A percentile compares a stretch with the other conserved stretches of the same genome.
Evolutionary conservation across 306 rosid species (phyloP).

Genomic region (Cucumis melo): DNA sequence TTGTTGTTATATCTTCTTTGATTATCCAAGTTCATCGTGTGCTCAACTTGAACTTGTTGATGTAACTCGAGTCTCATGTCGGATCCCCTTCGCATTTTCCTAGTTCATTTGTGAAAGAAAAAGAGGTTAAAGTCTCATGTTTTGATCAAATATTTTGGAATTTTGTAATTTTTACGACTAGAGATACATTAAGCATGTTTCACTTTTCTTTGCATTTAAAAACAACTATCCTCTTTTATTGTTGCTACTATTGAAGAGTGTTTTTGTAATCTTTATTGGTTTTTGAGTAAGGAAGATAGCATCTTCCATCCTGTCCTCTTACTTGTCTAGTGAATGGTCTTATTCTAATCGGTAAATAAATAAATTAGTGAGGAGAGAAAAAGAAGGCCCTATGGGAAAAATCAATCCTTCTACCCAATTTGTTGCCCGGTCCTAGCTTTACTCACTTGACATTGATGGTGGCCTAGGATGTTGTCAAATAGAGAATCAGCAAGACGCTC

Average conservation of each 20-base stretch:
- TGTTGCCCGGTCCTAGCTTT: constrained; percentile 8
- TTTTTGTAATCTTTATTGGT: not conserved
- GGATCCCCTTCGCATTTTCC: not conserved
- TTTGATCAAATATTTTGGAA: not conserved
- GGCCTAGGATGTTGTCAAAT: constrained; percentile 47
- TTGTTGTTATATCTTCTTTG: not conserved
- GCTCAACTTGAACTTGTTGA: not conserved
- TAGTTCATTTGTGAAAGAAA: not conserved
- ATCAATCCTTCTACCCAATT: constrained; percentile 5
- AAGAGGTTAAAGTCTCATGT: not conserved
- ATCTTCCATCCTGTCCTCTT: not conserved
- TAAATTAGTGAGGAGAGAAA: not conserved
- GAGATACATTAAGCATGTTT: not conserved
- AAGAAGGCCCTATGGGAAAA: not conserved
- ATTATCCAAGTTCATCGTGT: not conserved
- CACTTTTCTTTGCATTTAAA: not conserved
- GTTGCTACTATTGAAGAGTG: not conserved
- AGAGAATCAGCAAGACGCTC: constrained; percentile 64
- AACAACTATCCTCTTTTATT: not conserved
- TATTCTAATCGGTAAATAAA: constrained; percentile 5
- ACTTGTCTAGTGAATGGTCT: not conserved
- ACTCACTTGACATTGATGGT: constrained; percentile 15
- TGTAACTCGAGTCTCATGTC: not conserved
- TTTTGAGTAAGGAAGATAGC: not conserved
- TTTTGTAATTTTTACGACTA: not conserved